These are phyloP conservation scores for Cordyceps tenuipes DNA, from an alignment of 2,329 filamentous ascomycete species.

Conservation along the genomic window DNA sequence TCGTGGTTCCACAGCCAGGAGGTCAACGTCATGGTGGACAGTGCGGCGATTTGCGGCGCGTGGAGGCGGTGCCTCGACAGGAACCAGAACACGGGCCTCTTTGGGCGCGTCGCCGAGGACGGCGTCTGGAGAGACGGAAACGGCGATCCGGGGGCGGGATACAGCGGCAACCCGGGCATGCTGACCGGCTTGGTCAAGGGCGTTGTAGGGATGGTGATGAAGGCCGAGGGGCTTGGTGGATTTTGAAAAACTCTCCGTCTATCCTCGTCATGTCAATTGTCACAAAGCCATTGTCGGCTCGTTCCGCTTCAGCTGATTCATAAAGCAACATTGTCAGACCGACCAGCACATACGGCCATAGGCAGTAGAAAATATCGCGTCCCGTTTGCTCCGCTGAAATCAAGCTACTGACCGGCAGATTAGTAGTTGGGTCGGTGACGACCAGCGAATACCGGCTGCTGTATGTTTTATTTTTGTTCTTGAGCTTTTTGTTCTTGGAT, in stretches of 20 bases:
- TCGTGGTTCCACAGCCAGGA: slow-evolving; percentile 73
- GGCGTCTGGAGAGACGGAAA: slow-evolving; percentile 53
- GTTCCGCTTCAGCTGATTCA: background rate
- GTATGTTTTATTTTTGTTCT: background rate
- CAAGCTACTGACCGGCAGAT: background rate
- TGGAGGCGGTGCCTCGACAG: slow-evolving; percentile 55
- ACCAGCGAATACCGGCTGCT: background rate
- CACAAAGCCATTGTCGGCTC: too few relatives aligned
- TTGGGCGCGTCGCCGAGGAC: slow-evolving; percentile 47
- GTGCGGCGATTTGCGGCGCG: slow-evolving; percentile 45
- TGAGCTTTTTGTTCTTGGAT: too few relatives aligned
- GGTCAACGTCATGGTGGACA: slow-evolving; percentile 68
- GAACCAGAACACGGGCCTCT: slow-evolving; percentile 59
- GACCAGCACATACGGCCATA: background rate
- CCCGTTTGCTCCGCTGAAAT: background rate
- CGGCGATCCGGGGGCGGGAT: slow-evolving; percentile 23
- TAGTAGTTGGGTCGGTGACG: background rate
- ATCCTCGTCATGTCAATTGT: too few relatives aligned
- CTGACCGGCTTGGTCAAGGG: slow-evolving; percentile 13
- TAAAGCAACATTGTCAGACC: background rate
- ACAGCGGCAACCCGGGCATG: slow-evolving; percentile 13
- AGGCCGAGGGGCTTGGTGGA: slow-evolving; percentile 8
- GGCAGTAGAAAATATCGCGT: background rate
- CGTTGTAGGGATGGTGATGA: slow-evolving; percentile 13
- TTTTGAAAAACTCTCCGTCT: background rate